A percentile compares a stretch with the other conserved stretches of the same genome.
Evolutionary conservation across 495 filamentous ascomycete species (phyloP).

Genomic region (Bacidia rubella): DNA sequence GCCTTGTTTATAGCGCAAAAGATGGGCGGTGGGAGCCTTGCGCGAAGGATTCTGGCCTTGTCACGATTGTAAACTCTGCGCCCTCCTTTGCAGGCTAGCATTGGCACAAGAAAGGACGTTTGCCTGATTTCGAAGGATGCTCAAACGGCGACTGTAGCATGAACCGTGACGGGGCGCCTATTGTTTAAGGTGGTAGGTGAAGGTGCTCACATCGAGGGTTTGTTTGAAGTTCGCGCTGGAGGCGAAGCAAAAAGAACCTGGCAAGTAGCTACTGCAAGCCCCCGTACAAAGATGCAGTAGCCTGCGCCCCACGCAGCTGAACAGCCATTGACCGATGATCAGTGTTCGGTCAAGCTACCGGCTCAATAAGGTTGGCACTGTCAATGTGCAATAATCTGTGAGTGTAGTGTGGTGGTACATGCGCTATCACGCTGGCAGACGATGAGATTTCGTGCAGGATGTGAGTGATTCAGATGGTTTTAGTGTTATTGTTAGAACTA

Average conservation of each 20-base stretch:
- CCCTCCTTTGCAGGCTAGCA: background rate
- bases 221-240: background rate
- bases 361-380: too few species aligned
- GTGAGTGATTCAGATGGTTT: too few species aligned
- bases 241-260: background rate
- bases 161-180: background rate
- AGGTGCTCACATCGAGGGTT: background rate
- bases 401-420: too few species aligned
- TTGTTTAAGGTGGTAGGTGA: background rate
- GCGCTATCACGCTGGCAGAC: too few species aligned
- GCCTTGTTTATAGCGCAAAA: slow-evolving; percentile 4
- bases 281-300: background rate
- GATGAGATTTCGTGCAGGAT: too few species aligned
- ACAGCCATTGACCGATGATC: too few species aligned
- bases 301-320: background rate
- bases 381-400: too few species aligned
- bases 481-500: too few species aligned
- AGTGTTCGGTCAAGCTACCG: too few species aligned
- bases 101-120: background rate
- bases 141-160: background rate
- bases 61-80: background rate
- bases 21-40: background rate
- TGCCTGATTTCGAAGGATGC: background rate
- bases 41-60: background rate
- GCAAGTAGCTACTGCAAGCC: background rate